phyloP scores from a whole-genome alignment of 2,329 filamentous ascomycete genomes.

The Paraphoma chrysanthemicola region DNA sequence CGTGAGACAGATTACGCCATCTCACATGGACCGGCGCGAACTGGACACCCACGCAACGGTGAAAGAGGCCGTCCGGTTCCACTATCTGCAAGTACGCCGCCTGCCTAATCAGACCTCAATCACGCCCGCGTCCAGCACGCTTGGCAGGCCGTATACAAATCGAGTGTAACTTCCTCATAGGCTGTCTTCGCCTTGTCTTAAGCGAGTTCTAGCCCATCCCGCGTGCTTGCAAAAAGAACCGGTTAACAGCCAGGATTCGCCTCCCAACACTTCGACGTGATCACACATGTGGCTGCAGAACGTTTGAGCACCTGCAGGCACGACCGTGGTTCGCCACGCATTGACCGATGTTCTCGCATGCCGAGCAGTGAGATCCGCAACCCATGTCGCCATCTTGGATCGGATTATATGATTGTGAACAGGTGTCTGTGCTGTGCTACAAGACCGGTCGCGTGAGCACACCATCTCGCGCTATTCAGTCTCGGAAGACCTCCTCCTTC shows the following conservation, averaged over 20 bases:
- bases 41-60: background rate
- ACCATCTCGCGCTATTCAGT: slow-evolving; percentile 15
- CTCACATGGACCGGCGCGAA: background rate
- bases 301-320: background rate
- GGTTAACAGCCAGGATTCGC: slow-evolving; percentile 5
- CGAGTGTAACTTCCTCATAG: slow-evolving; percentile 20
- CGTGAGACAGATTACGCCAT: background rate
- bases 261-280: slow-evolving; percentile 21
- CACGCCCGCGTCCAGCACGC: background rate
- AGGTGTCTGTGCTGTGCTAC: background rate
- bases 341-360: background rate
- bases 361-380: background rate
- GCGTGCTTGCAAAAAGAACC: slow-evolving; percentile 9
- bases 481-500: slow-evolving; percentile 54
- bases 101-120: background rate
- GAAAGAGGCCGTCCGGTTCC: background rate
- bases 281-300: slow-evolving; percentile 25
- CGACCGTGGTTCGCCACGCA: background rate
- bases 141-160: slow-evolving; percentile 11
- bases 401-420: background rate
- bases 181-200: slow-evolving; percentile 15
- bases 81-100: background rate
- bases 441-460: background rate
- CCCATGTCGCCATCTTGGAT: background rate
- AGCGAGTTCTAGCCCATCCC: slow-evolving; percentile 25